phyloP scores from a whole-genome alignment of 192 early-diverging fungal genomes.

The Mortierella hygrophila region DNA sequence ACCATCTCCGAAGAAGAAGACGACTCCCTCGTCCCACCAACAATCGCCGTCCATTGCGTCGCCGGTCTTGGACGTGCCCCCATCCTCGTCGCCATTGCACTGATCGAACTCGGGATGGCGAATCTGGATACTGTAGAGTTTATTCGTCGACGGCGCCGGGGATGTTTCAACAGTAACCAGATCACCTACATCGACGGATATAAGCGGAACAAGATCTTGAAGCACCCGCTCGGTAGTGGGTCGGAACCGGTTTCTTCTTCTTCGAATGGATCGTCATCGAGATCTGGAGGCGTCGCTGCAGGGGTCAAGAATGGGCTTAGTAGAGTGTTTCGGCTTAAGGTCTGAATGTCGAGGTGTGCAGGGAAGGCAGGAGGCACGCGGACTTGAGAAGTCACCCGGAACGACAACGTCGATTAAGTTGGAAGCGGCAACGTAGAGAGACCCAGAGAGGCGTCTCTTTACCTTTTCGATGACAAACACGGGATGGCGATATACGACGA shows the following conservation, averaged over 20 bases:
- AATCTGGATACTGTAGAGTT: conserved; percentile 81
- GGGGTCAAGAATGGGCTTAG: conserved; percentile 43
- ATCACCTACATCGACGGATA: conserved; percentile 72
- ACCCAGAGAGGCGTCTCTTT: neutral
- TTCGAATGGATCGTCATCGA: neutral
- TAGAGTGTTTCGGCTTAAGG: conserved; percentile 55
- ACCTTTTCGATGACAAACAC: neutral
- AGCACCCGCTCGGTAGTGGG: conserved; percentile 36
- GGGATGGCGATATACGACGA: neutral
- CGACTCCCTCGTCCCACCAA: conserved; percentile 56
- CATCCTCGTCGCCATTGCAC: conserved; percentile 85
- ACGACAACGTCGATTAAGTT: neutral
- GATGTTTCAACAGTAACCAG: conserved; percentile 86
- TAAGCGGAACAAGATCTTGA: conserved; percentile 54
- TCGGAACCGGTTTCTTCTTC: neutral
- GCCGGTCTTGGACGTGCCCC: conserved; percentile 96
- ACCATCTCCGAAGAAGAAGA: conserved; percentile 36
- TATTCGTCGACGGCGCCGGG: conserved; percentile 79
- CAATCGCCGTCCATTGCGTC: conserved; percentile 94
- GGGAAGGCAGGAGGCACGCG: neutral
- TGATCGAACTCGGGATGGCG: conserved; percentile 85
- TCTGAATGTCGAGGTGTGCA: conserved; percentile 18
- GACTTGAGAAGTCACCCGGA: neutral
- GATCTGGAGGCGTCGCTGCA: conserved; percentile 8
- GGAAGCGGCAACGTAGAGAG: neutral